Percentiles rank a stretch among this genome's conserved stretches.
Evolutionary conservation across 1,139 yeast species (phyloP).

Genomic region (Yamadazyma membranifaciens): DNA sequence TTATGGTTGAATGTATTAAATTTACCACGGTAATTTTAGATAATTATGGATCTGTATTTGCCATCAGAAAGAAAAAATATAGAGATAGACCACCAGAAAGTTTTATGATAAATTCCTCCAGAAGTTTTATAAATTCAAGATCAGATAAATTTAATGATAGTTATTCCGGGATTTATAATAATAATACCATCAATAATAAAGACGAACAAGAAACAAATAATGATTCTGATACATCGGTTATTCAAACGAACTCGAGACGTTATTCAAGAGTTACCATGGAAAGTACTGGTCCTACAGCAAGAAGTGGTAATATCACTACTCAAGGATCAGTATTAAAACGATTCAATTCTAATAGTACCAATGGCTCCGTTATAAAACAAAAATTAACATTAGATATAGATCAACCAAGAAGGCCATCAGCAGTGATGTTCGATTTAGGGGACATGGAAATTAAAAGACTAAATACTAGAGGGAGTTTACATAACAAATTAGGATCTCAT

Average conservation of each 20-base stretch:
- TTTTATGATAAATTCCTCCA: background rate
- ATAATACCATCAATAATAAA: background rate
- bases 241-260: background rate
- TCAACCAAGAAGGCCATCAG: constrained; percentile 4
- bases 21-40: constrained; percentile 13
- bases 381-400: constrained; percentile 5
- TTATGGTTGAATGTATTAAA: constrained; percentile 44
- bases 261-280: background rate
- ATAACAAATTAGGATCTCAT: constrained; percentile 2
- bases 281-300: background rate
- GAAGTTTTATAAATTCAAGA: background rate
- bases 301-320: background rate
- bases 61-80: constrained; percentile 10
- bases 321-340: constrained; percentile 2
- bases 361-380: constrained; percentile 11
- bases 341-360: constrained; percentile 6
- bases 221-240: constrained; percentile 2
- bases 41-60: constrained; percentile 15
- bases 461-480: constrained; percentile 1
- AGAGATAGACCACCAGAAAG: constrained; percentile 1
- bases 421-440: constrained; percentile 6
- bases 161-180: background rate
- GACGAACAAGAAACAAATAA: background rate
- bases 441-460: background rate
- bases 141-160: constrained; percentile 2